A percentile compares a stretch with the other conserved stretches of the same genome.
Evolutionary conservation across 2,329 filamentous ascomycete genomes (phyloP).

Genomic region (Talaromyces sp.): DNA sequence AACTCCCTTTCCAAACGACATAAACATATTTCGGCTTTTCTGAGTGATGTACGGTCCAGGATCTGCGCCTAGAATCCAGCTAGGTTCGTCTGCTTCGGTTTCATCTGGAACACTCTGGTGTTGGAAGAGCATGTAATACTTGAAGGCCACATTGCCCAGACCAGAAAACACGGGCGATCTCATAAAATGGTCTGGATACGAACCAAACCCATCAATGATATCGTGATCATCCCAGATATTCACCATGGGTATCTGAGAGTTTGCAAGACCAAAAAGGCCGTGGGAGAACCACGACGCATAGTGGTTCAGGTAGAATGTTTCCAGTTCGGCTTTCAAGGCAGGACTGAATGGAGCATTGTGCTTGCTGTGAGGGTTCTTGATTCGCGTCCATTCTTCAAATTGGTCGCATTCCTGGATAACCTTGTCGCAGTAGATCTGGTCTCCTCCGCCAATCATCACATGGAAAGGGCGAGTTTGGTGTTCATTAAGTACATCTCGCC

Average conservation of each 20-base stretch:
- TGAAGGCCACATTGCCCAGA: slow-evolving; percentile 85
- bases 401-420: slow-evolving; percentile 67
- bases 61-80: slow-evolving; percentile 74
- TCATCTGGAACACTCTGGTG: slow-evolving; percentile 83
- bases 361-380: slow-evolving; percentile 74
- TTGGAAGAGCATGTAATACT: slow-evolving; percentile 98
- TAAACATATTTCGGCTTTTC: slow-evolving; percentile 75
- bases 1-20: slow-evolving; percentile 72
- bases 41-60: slow-evolving; percentile 90
- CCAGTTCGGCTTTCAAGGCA: slow-evolving; percentile 82
- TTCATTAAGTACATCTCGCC: slow-evolving; percentile 89
- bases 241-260: slow-evolving; percentile 93
- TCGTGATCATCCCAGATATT: slow-evolving; percentile 98
- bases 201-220: slow-evolving; percentile 86
- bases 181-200: slow-evolving; percentile 90
- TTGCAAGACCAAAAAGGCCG: slow-evolving; percentile 86
- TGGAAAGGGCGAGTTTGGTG: slow-evolving; percentile 93
- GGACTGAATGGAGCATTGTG: slow-evolving; percentile 69
- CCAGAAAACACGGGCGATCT: slow-evolving; percentile 82
- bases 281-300: slow-evolving; percentile 97
- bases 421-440: slow-evolving; percentile 93
- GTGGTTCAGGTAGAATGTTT: slow-evolving; percentile 78
- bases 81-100: slow-evolving; percentile 76
- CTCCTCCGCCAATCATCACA: slow-evolving; percentile 94
- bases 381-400: slow-evolving; percentile 79